Evolutionary conservation across 768 basidiomycete species (phyloP).

Genomic region (Leccinum olivaceopallidum): DNA sequence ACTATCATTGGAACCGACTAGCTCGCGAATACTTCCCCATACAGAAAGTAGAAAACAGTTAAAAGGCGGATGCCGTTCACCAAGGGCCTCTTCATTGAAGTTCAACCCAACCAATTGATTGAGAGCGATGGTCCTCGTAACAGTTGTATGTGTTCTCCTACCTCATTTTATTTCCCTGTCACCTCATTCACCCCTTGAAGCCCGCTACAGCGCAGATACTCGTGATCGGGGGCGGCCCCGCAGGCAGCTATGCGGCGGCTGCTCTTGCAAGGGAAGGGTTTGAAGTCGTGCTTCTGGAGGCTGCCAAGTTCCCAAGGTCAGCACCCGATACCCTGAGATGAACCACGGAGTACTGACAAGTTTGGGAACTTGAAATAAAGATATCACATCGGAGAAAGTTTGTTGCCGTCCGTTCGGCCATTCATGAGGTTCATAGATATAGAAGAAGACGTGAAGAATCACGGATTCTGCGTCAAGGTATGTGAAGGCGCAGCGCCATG

Average conservation of each 20-base stretch:
- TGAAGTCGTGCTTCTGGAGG: neutral
- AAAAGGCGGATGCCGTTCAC: neutral
- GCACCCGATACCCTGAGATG: too few species aligned
- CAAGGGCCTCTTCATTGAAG: neutral
- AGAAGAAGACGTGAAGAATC: too few species aligned
- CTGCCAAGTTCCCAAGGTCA: too few species aligned
- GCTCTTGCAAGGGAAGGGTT: neutral
- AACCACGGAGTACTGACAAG: too few species aligned
- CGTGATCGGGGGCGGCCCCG: neutral
- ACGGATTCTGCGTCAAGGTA: too few species aligned
- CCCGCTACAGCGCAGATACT: neutral
- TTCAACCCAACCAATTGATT: neutral
- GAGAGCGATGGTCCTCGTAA: neutral
- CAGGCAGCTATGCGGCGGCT: neutral
- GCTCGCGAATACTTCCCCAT: neutral
- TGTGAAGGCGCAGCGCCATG: too few species aligned
- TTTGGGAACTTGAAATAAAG: too few species aligned
- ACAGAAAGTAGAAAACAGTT: neutral
- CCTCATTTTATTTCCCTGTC: neutral
- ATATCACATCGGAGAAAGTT: too few species aligned
- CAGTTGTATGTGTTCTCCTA: neutral
- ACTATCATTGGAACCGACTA: neutral
- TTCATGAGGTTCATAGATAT: too few species aligned
- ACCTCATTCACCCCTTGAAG: neutral
- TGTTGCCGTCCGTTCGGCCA: too few species aligned